Evolutionary conservation across 208 protist species (phyloP).

Genomic region (Trypanosoma cruzi): DNA sequence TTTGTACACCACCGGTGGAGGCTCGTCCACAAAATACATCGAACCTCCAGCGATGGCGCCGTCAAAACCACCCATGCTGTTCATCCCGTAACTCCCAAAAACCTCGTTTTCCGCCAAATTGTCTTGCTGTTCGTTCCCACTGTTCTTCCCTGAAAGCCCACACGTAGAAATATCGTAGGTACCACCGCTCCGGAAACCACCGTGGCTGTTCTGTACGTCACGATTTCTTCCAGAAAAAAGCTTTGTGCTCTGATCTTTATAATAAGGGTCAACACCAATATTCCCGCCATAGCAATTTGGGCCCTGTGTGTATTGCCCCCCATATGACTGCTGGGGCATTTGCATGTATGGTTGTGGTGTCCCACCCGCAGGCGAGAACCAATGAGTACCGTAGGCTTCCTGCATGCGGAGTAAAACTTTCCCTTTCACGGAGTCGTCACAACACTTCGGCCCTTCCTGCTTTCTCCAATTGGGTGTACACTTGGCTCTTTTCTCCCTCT

Average conservation of each 20-base stretch:
- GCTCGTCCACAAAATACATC: slow-evolving; percentile 37
- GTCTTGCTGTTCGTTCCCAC: background rate
- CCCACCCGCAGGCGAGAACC: background rate
- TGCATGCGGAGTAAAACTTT: background rate
- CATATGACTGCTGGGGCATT: background rate
- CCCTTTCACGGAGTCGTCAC: background rate
- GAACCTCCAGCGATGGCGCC: slow-evolving; percentile 16
- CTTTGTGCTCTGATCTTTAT: slow-evolving; percentile 21
- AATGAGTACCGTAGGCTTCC: background rate
- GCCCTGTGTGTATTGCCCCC: background rate
- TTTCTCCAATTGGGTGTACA: background rate
- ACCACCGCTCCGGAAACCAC: slow-evolving; percentile 4
- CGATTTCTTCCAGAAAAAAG: slow-evolving; percentile 8
- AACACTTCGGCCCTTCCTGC: background rate
- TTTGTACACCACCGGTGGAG: slow-evolving; percentile 37
- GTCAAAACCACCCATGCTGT: slow-evolving; percentile 44
- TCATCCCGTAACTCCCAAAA: slow-evolving; percentile 12
- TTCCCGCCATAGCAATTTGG: background rate
- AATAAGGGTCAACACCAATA: slow-evolving; percentile 10
- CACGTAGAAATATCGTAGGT: slow-evolving; percentile 25
- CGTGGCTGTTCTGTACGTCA: slow-evolving; percentile 10
- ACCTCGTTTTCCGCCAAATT: background rate
- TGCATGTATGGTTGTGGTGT: background rate
- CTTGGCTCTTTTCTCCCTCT: background rate
- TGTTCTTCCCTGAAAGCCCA: slow-evolving; percentile 21